Evolutionary conservation across 805 yeast genomes (phyloP).

Genomic region (Myxozyma kluyveri): DNA sequence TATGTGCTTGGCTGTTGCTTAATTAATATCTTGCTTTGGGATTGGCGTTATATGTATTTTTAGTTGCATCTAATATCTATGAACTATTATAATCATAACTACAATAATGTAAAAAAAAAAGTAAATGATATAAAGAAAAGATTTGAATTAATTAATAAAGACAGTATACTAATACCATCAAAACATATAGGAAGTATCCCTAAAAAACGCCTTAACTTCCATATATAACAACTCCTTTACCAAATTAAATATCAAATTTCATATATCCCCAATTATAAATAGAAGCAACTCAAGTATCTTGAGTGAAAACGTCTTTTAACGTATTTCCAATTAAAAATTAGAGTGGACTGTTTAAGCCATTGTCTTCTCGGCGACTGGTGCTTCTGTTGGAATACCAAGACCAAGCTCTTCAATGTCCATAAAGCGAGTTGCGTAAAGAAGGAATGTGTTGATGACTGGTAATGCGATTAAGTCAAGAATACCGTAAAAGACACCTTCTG

Average conservation of each 20-base stretch:
- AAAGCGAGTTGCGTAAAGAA: slow-evolving; percentile 27
- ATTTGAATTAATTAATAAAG: too few species aligned
- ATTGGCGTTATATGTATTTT: background rate
- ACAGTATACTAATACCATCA: too few species aligned
- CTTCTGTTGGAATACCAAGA: slow-evolving; percentile 15
- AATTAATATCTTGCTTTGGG: background rate
- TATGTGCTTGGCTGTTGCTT: background rate
- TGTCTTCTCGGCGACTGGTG: slow-evolving; percentile 3
- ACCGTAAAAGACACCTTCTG: slow-evolving; percentile 61
- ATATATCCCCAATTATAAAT: background rate
- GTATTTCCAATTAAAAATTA: background rate
- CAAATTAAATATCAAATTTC: background rate
- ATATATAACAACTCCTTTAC: too few species aligned
- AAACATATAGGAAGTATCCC: too few species aligned
- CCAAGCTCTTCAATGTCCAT: slow-evolving; percentile 33
- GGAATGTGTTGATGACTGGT: slow-evolving; percentile 31
- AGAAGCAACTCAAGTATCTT: too few species aligned
- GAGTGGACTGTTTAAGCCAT: background rate
- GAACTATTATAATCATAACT: background rate
- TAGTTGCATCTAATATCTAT: background rate
- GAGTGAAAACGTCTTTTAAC: too few species aligned
- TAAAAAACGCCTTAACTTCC: background rate
- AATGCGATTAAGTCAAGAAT: slow-evolving; percentile 51
- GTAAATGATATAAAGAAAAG: background rate
- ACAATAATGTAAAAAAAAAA: background rate